Conservation (phyloP, 345 rosid species). For the Eucalyptus albens region DNA sequence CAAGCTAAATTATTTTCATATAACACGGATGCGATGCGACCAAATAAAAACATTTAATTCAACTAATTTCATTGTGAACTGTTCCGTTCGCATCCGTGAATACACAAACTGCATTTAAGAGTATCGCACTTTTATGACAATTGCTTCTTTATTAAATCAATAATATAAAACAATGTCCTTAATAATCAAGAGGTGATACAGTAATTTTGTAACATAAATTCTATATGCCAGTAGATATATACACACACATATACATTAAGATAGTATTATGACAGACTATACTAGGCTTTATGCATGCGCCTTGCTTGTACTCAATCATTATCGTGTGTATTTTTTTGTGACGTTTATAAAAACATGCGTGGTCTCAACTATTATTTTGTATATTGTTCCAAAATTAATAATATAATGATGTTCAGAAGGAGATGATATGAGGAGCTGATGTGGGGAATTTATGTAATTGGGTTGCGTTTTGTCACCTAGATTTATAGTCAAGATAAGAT, state of each 20-base stretch:
- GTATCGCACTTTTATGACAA: not conserved
- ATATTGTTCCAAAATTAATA: not conserved
- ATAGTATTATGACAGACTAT: not conserved
- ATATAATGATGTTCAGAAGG: not conserved
- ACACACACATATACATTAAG: too few relatives aligned
- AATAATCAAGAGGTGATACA: not conserved
- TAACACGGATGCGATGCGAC: not conserved
- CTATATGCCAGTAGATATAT: not conserved
- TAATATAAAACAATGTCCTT: not conserved
- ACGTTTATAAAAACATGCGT: not conserved
- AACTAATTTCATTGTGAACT: not conserved
- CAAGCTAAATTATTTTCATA: not conserved
- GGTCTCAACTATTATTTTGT: not conserved
- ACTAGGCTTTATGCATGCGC: not conserved
- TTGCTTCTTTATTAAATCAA: not conserved
- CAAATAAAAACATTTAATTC: not conserved
- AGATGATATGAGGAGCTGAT: not conserved
- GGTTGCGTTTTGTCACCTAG: not conserved
- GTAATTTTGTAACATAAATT: not conserved
- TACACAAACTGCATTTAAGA: not conserved
- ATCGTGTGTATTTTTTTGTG: not conserved
- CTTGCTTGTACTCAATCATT: not conserved
- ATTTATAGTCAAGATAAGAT: not conserved
- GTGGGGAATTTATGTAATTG: not conserved
- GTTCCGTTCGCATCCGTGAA: not conserved